Evolutionary conservation across 192 early-diverging fungal genomes (phyloP), one percentile per base, ranked within the genome.

Genomic region (Entomortierella lignicola): DNA sequence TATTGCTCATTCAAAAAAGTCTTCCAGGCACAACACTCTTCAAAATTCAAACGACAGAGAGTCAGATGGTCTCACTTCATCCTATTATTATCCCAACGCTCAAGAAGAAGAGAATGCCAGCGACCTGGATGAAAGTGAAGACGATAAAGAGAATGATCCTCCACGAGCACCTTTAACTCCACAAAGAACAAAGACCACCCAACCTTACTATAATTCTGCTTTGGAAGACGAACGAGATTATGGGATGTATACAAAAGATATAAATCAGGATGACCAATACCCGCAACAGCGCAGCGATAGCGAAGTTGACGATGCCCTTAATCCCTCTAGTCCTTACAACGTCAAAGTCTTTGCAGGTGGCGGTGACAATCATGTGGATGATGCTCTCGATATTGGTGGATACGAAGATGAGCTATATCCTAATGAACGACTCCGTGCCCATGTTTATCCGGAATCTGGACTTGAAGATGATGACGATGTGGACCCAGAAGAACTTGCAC

Each of bases 401-500:
- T 34, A 55, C 2, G 72, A 75, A 23, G 63, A 75, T 25, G 63
- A 73, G 41, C 12, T 59, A 8, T 66, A 73, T 47, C 30, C 62
- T 17, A 20, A 62, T 12, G 58, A 60, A 23, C 57, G 58, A 0
- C 67, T 69, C 25, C 44, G 67, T 32, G 55, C 29, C n/a, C 48
- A 15, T 23, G 8, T 26, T 39, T 59, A 68, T 27, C 27, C 41
- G 7, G 57, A 54, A 6, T 27, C 31, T 12, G 42, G 20, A 1
- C 17, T 52, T 15, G 64, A 44, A 0, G 63, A 21, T 26, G 52
- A 66, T 8, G 39, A 34, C 21, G 57, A 65, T 10, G 48, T 52
- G 2, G 58, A 69, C 12, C 27, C 20, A 13, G 57, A 54, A 17
- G 58, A 55, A 13, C 41, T 56, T 26, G 55, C 17, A 13, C n/a